phyloP scores from a whole-genome alignment of 2,329 filamentous ascomycete species.

The Dichotomopilus funicola region DNA sequence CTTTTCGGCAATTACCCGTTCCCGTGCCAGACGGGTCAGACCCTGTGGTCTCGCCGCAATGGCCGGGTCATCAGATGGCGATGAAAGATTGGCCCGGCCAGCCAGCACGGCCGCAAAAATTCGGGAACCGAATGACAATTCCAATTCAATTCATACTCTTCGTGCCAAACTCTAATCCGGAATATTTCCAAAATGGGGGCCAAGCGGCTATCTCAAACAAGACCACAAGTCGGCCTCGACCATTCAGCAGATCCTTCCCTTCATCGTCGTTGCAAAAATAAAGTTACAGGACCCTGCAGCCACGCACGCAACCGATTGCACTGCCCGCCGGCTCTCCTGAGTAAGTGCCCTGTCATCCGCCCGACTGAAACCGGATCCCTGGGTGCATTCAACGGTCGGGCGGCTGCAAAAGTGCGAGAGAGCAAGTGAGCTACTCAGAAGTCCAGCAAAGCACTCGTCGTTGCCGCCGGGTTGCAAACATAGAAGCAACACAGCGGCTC shows the following conservation, averaged over 20 bases:
- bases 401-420: background rate
- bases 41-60: background rate
- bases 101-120: background rate
- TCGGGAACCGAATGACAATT: background rate
- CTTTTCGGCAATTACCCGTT: background rate
- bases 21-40: background rate
- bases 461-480: background rate
- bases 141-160: background rate
- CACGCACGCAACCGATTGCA: background rate
- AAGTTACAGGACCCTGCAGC: background rate
- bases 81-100: slow-evolving; percentile 6
- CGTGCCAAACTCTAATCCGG: too few relatives aligned
- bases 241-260: background rate
- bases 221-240: background rate
- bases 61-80: slow-evolving; percentile 7
- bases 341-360: background rate
- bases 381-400: background rate
- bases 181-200: too few relatives aligned
- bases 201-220: background rate
- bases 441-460: background rate
- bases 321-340: background rate
- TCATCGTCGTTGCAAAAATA: background rate
- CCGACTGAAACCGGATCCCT: background rate
- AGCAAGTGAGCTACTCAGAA: background rate
- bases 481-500: background rate